These are phyloP conservation scores for Neurospora sp. DNA, from an alignment of 495 filamentous ascomycete species.

Conservation along the genomic window DNA sequence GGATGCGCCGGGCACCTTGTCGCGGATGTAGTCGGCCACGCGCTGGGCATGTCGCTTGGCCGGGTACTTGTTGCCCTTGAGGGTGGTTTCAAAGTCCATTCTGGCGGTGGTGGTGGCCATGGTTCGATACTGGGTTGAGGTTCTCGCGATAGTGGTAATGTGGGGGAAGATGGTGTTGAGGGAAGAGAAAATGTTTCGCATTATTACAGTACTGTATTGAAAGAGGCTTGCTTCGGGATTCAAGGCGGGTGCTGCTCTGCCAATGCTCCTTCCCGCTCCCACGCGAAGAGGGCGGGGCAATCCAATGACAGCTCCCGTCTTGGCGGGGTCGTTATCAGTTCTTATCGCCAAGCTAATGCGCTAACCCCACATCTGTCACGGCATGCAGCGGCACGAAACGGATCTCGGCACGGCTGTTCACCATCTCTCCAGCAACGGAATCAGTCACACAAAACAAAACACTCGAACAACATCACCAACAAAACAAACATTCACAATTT, in stretches of 20 bases:
- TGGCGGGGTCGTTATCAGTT: background rate
- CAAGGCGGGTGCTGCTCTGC: background rate
- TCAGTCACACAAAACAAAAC: background rate
- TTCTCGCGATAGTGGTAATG: background rate
- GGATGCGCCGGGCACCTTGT: slow-evolving; percentile 45
- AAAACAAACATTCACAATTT: background rate
- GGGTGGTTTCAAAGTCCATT: slow-evolving; percentile 29
- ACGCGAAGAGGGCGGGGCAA: background rate
- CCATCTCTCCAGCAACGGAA: background rate
- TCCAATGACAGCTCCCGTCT: background rate
- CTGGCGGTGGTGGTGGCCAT: slow-evolving; percentile 1
- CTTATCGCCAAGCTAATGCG: background rate
- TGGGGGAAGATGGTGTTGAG: background rate
- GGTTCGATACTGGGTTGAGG: background rate
- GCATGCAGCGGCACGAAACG: background rate
- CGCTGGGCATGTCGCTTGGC: slow-evolving; percentile 78
- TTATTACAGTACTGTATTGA: background rate
- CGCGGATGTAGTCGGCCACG: slow-evolving; percentile 65
- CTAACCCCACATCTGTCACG: background rate
- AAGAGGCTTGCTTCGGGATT: background rate
- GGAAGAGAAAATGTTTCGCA: background rate
- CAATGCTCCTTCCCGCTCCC: background rate
- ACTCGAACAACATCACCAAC: background rate
- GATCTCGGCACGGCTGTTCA: background rate
- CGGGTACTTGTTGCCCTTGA: slow-evolving; percentile 83